These are phyloP conservation scores for Fusarium keratoplasticum DNA, from an alignment of 2,329 filamentous ascomycete genomes.

Conservation along the genomic window DNA sequence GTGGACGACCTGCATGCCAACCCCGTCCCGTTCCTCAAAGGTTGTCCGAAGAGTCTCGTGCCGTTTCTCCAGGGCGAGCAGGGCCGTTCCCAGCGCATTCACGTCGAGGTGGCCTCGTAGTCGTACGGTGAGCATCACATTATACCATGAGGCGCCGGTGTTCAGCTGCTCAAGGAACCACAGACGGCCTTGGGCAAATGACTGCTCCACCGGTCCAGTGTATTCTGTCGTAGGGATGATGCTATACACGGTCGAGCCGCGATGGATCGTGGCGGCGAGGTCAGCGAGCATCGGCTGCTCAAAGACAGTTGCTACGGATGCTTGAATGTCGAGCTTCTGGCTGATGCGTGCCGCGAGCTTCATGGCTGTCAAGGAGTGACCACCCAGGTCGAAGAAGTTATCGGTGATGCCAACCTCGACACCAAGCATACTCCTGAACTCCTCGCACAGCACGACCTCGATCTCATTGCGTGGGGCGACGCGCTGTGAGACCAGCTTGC, in stretches of 20 bases:
- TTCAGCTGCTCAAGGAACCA: conserved; percentile 1
- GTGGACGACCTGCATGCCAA: no score
- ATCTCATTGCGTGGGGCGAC: no score
- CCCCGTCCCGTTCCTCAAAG: background rate
- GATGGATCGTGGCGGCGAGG: conserved; percentile 54
- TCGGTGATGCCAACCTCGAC: background rate
- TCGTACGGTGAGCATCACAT: background rate
- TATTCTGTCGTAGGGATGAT: no score
- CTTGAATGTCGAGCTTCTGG: background rate
- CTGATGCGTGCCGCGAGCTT: background rate
- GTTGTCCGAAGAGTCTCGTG: background rate
- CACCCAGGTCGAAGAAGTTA: background rate
- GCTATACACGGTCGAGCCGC: no score
- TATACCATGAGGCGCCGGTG: background rate
- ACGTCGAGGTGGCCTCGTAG: background rate
- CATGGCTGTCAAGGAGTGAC: background rate
- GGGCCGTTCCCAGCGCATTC: background rate
- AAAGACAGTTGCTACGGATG: background rate
- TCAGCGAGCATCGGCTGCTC: background rate
- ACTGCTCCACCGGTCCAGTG: no score
- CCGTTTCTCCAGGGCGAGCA: background rate
- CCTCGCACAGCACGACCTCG: no score
- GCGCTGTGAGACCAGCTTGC: no score
- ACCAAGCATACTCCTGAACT: background rate
- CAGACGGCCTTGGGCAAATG: background rate